phyloP scores from a whole-genome alignment of 352 stramenopile genomes.

The Globisporangium mamillatum region DNA sequence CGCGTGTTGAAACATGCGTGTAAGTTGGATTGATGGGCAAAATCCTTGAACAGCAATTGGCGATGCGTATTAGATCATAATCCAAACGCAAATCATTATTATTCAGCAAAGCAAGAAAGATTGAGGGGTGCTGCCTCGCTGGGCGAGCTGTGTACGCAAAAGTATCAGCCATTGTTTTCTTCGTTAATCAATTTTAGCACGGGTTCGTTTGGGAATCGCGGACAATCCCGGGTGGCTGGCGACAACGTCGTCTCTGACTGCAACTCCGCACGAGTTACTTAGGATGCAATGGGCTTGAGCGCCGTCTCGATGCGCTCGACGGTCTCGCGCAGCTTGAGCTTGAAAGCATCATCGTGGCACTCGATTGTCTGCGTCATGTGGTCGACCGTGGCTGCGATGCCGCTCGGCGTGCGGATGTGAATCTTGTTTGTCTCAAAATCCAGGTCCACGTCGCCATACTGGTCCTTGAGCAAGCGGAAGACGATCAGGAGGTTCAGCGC shows the following conservation, averaged over 20 bases:
- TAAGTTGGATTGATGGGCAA: too few relatives aligned
- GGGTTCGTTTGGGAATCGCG: not conserved
- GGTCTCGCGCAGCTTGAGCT: slow-evolving; percentile 64
- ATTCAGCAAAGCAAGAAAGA: not conserved
- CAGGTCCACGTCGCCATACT: slow-evolving; percentile 83
- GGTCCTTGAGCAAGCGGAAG: slow-evolving; percentile 81
- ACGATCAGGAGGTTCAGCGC: slow-evolving; percentile 82
- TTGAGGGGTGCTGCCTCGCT: not conserved
- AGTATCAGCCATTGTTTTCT: not conserved
- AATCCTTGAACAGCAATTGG: too few relatives aligned
- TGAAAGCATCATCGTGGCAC: slow-evolving; percentile 68
- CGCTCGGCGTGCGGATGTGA: slow-evolving; percentile 77
- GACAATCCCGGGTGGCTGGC: not conserved
- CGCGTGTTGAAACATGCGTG: too few relatives aligned
- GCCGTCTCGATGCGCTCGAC: slow-evolving; percentile 65
- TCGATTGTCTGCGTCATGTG: slow-evolving; percentile 62
- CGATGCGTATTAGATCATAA: not conserved
- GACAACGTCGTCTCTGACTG: not conserved
- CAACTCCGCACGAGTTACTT: not conserved
- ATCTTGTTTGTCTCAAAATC: slow-evolving; percentile 89
- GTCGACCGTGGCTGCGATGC: slow-evolving; percentile 60
- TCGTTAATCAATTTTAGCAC: not conserved
- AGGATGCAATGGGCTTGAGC: slow-evolving; percentile 63
- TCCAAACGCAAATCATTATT: not conserved
- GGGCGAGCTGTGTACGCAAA: not conserved